Evolutionary conservation across 768 basidiomycete genomes (phyloP), one percentile per base, ranked within the genome.

Genomic region (Gymnopilus junonius): DNA sequence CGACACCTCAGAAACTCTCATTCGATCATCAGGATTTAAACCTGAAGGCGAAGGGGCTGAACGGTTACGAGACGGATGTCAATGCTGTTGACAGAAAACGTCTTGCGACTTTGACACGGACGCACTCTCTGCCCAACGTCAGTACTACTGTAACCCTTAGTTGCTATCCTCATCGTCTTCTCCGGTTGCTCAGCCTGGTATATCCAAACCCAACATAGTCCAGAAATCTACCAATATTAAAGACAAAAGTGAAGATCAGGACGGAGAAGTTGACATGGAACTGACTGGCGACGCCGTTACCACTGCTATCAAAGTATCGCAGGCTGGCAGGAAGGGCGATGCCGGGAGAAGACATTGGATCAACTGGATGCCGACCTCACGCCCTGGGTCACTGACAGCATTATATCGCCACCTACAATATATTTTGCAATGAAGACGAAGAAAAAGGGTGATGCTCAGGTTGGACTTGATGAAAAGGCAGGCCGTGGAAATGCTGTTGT

Each of bases 401-500:
- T 82, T 20, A 79, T 82, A 40, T 82, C 80, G n/a, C 72, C 77
- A 3, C 80, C 80, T n/a, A 78, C 75, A 3, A 61, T 64, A 15
- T 75, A 75, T 55, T 55, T 66, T 42, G 50, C 63, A 42, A 66
- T 60, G 23, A 61, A 62, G 54, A 65, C 37, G 12, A 31, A 39
- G 17, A 59, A 42, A 59, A 64, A 37, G n/a, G 27, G 29, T 4
- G 53, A 32, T 14, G 31, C 8, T 1, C n/a, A 46, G 25, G 21
- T 15, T 25, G 29, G 42, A 35, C n/a, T 20, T 20, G 59, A 23
- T 40, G n/a, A 14, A n/a, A 43, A 32, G 8, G 42, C 20, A 25
- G 37, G 51, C 5, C 50, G 32, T 11, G 25, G 23, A 6, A 31
- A 42, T 8, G 40, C 48, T 11, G 56, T 8, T 4, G 31, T 45